Conservation (phyloP, 257 asterid genomes). For the Penstemon eatonii region DNA sequence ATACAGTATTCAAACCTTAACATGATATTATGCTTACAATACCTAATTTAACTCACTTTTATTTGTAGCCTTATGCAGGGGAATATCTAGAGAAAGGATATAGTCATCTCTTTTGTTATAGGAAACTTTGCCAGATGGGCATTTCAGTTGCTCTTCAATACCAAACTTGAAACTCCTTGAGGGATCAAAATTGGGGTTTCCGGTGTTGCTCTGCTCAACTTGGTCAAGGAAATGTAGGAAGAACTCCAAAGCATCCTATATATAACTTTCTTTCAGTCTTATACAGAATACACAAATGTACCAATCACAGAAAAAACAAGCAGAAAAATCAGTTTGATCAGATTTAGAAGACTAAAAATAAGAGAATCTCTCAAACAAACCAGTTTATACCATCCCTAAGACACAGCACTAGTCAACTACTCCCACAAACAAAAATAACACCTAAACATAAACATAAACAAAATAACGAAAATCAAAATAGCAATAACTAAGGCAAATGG, state of each 20-base stretch:
- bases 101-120: slow-evolving; percentile 80
- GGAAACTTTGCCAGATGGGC: slow-evolving; percentile 88
- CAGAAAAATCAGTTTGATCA: background rate
- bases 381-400: slow-evolving; percentile 2
- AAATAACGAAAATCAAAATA: background rate
- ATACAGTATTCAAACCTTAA: slow-evolving; percentile 11
- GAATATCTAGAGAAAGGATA: slow-evolving; percentile 80
- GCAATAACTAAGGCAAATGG: background rate
- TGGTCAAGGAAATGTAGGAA: too few species aligned
- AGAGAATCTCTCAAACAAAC: slow-evolving; percentile 3
- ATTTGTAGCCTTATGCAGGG: slow-evolving; percentile 84
- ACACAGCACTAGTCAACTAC: background rate
- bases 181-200: slow-evolving; percentile 67
- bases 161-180: slow-evolving; percentile 94
- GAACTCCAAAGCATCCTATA: slow-evolving; percentile 35
- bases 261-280: slow-evolving; percentile 30
- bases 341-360: background rate
- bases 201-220: slow-evolving; percentile 26
- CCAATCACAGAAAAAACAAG: slow-evolving; percentile 6
- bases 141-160: slow-evolving; percentile 87
- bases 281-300: background rate
- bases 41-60: slow-evolving; percentile 60
- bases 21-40: slow-evolving; percentile 16
- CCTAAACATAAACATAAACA: too few species aligned
- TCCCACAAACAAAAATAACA: too few species aligned